Base-by-base conservation (phyloP, 345 rosid genomes). In the Salix suchowensis region DNA sequence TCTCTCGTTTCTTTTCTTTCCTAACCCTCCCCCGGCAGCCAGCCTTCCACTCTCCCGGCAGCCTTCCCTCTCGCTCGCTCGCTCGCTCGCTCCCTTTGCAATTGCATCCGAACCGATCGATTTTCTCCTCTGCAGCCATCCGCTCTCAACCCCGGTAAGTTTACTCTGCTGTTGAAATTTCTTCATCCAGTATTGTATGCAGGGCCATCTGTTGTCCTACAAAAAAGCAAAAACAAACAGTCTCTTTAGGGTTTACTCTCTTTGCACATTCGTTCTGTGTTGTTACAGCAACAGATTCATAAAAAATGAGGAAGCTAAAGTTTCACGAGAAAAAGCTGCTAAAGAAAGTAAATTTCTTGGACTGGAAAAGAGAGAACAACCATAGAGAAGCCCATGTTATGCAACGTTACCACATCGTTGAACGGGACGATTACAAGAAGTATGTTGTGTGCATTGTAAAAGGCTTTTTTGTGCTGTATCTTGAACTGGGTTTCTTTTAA, bases 351-450 rank as follows among this genome's bases (percentile, higher is more conserved):
- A 86, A 93, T 76, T 87, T 96, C 80, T 86, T 93, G 80, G 89
- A 81, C 79, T 92, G 99, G 97, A 92, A 91, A 83, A 86, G 97
- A 77, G 99, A 93, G 78, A 83, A 76, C 54, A 88, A 88, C 68
- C 98, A 93, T 83, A 78, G 98, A 37, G 99, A 93, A 70, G 81
- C 83, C 69, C 79, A 72, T 67, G 82, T 93, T 55, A 88, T 86
- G 88, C 88, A 80, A 0, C 93, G 97, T 15, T 92, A 85, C 85
- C 98, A 82, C 71, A 81, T 96, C 55, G 89, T 83, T 4, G 88
- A 84, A 21, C 91, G 98, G 23, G 99, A 96, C 72, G 99, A 93
- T 85, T 93, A 93, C 89, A 96, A 96, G 85, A 93, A 93, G 98
- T 91, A 74, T 18, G 80, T 71, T 55, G 55, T 34, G 2, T 68